Evolutionary conservation across 352 stramenopile genomes (phyloP), one percentile per base, ranked within the genome.

Genomic region (Plasmopara muralis): DNA sequence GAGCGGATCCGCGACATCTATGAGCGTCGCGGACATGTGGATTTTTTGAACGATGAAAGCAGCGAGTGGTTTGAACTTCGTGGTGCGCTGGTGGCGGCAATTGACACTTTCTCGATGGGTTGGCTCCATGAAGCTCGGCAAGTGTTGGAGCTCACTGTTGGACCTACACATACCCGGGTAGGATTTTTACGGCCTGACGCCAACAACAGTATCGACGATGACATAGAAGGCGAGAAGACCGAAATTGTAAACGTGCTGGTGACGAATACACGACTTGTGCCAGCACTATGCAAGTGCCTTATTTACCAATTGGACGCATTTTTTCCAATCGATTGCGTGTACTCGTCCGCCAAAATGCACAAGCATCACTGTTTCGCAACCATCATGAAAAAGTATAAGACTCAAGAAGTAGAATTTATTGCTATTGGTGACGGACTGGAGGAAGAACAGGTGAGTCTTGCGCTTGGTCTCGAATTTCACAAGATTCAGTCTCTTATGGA

Each of bases 261-360:
- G 20, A 92, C 82, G 48, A 92, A 92, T 60, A 85, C 82, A 25
- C 82, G 89, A 49, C 61, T 92, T 12, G 76, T 83, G 33, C 82
- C 82, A 16, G 82, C 79, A 41, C 61, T 92, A 31, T 92, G 82
- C 66, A 92, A 92, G 62, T 89, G 77, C 47, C 64, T 92, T 25
- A 86, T 92, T 58, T 92, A 92, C 60, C 62, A 83, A 41, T 64
- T 92, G 35, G 75, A 92, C 49, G 29, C 63, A 18, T 88, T 77
- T 44, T 92, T 92, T 49, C 74, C 78, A 4, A 87, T 89, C 42
- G 82, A 89, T 28, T 62, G 48, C 6, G 64, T 92, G 28, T 92
- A 90, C 60, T 87, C 75, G 47, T 92, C 82, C 28, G 72, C 82
- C 0, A 87, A 85, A 53, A 44, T 89, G 25, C 82, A 81, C 66